Evolutionary conservation across 768 basidiomycete genomes (phyloP), one percentile per base, ranked within the genome.

Genomic region (Chalciporus piperatus): DNA sequence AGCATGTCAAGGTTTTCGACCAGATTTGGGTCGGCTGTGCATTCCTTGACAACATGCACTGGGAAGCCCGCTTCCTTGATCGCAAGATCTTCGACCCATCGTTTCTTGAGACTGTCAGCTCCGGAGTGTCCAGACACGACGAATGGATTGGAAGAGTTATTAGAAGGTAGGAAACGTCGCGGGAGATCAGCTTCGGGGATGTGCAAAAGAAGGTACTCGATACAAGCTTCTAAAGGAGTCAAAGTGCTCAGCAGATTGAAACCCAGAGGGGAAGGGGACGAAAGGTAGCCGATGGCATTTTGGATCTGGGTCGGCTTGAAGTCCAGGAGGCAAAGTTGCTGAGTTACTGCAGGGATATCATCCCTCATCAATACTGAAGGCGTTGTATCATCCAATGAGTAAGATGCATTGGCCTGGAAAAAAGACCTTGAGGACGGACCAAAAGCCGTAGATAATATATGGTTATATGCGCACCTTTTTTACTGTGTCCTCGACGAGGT

Each of bases 121-220:
- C 87, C 85, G 17, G 82, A 74, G 66, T 89, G 83, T 3, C 76
- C 73, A 4, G 84, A 79, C 13, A 81, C 81, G 52, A 91, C 69
- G 64, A 91, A 89, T 1, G 88, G 72, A 58, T 82, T 78, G 0
- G 86, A 88, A 3, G 86, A 81, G 58, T 84, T 85, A n/a, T 68
- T 67, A 10, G 74, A 64, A 4, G 86, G 81, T 14, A 89, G 68
- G 65, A 92, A 91, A 23, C 80, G 78, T 45, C 74, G 63, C 0
- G 95, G 95, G 5, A 97, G 77, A 59, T 96, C 93, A 51, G 89
- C 86, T 72, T 98, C 94, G 0, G 93, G 88, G 6, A 89, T 64
- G 59, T 90, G 82, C 19, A 96, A 75, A 41, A 96, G 76, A 3
- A 97, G 76, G 70, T 91, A 92, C 58, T 93, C 89, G 41, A 94